phyloP scores from a whole-genome alignment of 352 stramenopile species.

The Phytophthora tubulina region DNA sequence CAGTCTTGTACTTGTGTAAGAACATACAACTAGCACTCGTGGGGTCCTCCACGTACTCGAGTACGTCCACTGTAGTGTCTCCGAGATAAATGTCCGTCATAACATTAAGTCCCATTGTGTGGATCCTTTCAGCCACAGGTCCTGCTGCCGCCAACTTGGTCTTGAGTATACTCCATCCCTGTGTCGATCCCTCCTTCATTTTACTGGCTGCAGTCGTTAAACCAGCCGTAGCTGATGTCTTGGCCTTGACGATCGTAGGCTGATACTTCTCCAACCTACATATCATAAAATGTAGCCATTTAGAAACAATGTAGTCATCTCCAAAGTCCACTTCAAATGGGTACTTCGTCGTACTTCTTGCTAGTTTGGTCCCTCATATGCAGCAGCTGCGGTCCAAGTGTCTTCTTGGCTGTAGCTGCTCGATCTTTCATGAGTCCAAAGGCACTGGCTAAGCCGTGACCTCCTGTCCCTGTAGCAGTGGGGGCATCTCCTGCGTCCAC shows the following conservation, averaged over 20 bases:
- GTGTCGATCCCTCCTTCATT: slow-evolving; percentile 78
- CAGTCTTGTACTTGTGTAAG: slow-evolving; percentile 64
- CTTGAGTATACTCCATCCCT: slow-evolving; percentile 86
- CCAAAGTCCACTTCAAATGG: not conserved
- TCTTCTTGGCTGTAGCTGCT: slow-evolving; percentile 63
- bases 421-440: slow-evolving; percentile 65
- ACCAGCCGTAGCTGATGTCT: slow-evolving; percentile 63
- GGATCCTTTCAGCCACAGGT: slow-evolving; percentile 78
- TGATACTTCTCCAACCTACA: slow-evolving; percentile 76
- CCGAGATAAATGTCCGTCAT: slow-evolving; percentile 77
- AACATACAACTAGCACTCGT: slow-evolving; percentile 58
- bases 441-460: slow-evolving; percentile 39
- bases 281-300: slow-evolving; percentile 14
- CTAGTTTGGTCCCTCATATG: slow-evolving; percentile 66
- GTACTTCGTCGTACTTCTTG: slow-evolving; percentile 41
- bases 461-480: slow-evolving; percentile 26
- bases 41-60: slow-evolving; percentile 62
- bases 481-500: slow-evolving; percentile 36
- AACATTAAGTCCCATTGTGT: slow-evolving; percentile 77
- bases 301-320: slow-evolving; percentile 15
- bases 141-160: slow-evolving; percentile 75
- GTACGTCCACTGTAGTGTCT: slow-evolving; percentile 61
- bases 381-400: slow-evolving; percentile 58
- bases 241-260: slow-evolving; percentile 78
- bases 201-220: slow-evolving; percentile 41